These are phyloP conservation scores for Cytospora piceicola DNA, from an alignment of 2,329 filamentous ascomycete genomes.

Conservation along the genomic window DNA sequence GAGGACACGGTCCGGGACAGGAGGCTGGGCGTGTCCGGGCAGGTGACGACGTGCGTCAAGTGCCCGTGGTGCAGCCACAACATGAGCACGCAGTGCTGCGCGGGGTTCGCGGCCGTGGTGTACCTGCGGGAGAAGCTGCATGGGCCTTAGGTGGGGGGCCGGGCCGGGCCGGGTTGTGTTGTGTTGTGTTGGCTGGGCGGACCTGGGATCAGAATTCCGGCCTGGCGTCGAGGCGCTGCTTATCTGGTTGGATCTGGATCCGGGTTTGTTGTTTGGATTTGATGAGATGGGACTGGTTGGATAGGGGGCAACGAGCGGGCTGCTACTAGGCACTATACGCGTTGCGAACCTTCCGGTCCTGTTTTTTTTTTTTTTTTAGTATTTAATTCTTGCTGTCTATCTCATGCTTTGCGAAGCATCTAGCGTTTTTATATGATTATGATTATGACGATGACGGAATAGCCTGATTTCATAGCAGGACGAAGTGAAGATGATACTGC, in stretches of 20 bases:
- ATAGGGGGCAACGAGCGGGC: neutral
- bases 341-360: neutral
- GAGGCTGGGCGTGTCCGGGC: constrained; percentile 56
- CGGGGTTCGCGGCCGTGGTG: constrained; percentile 69
- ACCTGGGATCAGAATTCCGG: neutral
- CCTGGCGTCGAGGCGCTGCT: neutral
- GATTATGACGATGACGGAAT: neutral
- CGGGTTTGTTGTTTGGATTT: neutral
- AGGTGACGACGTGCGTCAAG: constrained; percentile 64
- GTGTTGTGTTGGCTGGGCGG: neutral
- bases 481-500: neutral
- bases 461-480: neutral
- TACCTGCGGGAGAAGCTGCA: constrained; percentile 68
- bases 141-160: constrained; percentile 21
- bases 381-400: neutral
- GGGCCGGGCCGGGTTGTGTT: neutral
- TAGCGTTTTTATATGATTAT: neutral
- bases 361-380: too few relatives aligned
- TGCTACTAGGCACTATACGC: neutral
- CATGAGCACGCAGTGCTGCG: constrained; percentile 71
- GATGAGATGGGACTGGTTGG: neutral
- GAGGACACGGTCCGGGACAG: constrained; percentile 58
- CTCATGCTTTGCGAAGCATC: neutral
- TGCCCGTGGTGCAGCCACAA: constrained; percentile 75
- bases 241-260: neutral